Conservation (phyloP, 1,284 basidiomycete genomes). For the Ceratobasidium sp. region DNA sequence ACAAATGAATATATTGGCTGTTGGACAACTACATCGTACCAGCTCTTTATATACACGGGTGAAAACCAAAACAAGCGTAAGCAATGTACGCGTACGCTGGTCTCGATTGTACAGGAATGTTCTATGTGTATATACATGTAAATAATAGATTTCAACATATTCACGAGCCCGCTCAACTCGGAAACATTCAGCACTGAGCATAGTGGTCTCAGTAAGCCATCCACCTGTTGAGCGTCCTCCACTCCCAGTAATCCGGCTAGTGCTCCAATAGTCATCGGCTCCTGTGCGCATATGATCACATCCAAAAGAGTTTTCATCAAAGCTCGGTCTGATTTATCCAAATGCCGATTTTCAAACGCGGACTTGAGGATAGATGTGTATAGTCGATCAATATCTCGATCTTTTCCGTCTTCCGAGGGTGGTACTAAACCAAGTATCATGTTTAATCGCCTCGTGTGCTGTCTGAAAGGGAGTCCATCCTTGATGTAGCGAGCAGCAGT, state of each 20-base stretch:
- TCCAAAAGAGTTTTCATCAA: background rate
- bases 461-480: background rate
- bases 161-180: background rate
- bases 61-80: too few species aligned
- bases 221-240: too few species aligned
- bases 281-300: background rate
- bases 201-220: background rate
- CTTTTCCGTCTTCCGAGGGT: background rate
- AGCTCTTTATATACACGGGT: too few species aligned
- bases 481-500: slow-evolving; percentile 1
- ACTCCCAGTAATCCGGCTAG: too few species aligned
- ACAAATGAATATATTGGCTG: too few species aligned
- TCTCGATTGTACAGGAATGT: too few species aligned
- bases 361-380: background rate
- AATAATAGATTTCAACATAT: too few species aligned
- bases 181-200: background rate
- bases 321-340: background rate
- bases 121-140: too few species aligned
- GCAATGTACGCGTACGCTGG: too few species aligned
- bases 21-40: too few species aligned
- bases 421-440: background rate
- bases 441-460: background rate
- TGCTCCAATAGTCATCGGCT: too few species aligned
- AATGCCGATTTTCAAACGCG: background rate
- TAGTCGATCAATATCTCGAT: background rate